Percentiles rank a stretch among this genome's conserved stretches.
These are phyloP conservation scores for Haberlea rhodopensis DNA, from an alignment of 257 asterid species.

Conservation along the genomic window DNA sequence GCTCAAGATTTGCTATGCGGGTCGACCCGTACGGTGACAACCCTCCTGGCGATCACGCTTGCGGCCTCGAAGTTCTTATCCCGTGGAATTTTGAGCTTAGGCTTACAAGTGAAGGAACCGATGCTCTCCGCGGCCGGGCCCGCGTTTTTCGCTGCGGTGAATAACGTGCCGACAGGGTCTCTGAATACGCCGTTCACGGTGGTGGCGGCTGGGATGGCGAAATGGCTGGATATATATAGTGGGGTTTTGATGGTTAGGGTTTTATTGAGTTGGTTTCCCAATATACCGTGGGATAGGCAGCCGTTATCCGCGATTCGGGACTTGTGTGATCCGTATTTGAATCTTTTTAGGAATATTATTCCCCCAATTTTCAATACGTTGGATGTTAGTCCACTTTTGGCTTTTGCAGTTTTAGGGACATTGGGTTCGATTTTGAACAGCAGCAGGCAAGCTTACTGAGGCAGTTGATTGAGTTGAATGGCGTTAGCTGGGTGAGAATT, in stretches of 20 bases:
- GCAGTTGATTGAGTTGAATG: slow-evolving; percentile 12
- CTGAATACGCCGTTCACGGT: slow-evolving; percentile 82
- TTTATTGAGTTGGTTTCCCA: slow-evolving; percentile 92
- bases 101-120: slow-evolving; percentile 43
- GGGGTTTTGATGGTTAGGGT: slow-evolving; percentile 86
- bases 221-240: slow-evolving; percentile 83
- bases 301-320: slow-evolving; percentile 89
- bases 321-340: slow-evolving; percentile 93
- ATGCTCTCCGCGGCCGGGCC: slow-evolving; percentile 52
- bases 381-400: slow-evolving; percentile 85
- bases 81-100: slow-evolving; percentile 30
- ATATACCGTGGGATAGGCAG: slow-evolving; percentile 92
- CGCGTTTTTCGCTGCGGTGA: slow-evolving; percentile 77
- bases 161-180: slow-evolving; percentile 37
- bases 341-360: slow-evolving; percentile 74
- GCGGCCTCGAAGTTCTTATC: slow-evolving; percentile 48
- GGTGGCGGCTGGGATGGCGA: slow-evolving; percentile 88
- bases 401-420: slow-evolving; percentile 81
- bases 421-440: slow-evolving; percentile 65
- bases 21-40: slow-evolving; percentile 71
- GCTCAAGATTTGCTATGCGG: slow-evolving; percentile 47
- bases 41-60: slow-evolving; percentile 47
- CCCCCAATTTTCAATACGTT: slow-evolving; percentile 76
- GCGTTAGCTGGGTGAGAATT: slow-evolving; percentile 17
- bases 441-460: slow-evolving; percentile 48